Base-by-base conservation (phyloP, 1,284 basidiomycete genomes). In the Ustilago hordei region DNA sequence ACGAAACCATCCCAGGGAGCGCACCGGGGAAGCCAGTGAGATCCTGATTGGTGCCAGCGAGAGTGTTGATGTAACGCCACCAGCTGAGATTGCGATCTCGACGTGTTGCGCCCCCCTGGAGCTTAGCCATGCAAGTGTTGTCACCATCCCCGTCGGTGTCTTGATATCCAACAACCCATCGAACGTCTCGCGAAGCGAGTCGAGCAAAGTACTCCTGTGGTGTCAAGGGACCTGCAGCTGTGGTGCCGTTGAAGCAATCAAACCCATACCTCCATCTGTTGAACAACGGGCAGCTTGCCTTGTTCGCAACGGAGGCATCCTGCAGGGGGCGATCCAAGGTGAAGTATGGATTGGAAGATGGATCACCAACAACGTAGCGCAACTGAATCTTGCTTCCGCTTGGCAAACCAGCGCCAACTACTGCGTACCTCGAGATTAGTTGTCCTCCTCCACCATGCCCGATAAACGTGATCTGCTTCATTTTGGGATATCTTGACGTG, bases 361-460 rank as follows among this genome's bases (percentile, higher is more conserved):
- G 84, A 47, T 86, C 84, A 8, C 83, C 84, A 6, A 80, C 75
- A 23, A 86, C 72, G 58, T 84, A 86, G 0, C 84, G 79, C 19
- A 86, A 38, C 5, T 80, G 67, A 13, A 85, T 55, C 17, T 45
- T 55, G 48, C 67, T 60, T 12, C 34, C 56, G 35, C 47, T 38
- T 1, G 73, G 68, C 2, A 74, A 11, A 19, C 78, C 74, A 31
- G 72, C 74, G 9, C 84, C 80, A 1, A 81, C 69, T 8, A 79
- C 68, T 0, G 84, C 81, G 48, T 85, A 86, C n/a, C 84, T 69
- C 53, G 78, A 77, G 41, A 83, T 79, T 17, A 85, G 58, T 57
- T 86, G 84, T 12, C 55, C 84, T 45, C 84, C 84, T 8, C 81
- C 84, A 13, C 84, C 84, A 31, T 85, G 84, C 7, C 84, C 84